phyloP scores from a whole-genome alignment of 2,329 filamentous ascomycete species.

The Rachicladosporium sp. region DNA sequence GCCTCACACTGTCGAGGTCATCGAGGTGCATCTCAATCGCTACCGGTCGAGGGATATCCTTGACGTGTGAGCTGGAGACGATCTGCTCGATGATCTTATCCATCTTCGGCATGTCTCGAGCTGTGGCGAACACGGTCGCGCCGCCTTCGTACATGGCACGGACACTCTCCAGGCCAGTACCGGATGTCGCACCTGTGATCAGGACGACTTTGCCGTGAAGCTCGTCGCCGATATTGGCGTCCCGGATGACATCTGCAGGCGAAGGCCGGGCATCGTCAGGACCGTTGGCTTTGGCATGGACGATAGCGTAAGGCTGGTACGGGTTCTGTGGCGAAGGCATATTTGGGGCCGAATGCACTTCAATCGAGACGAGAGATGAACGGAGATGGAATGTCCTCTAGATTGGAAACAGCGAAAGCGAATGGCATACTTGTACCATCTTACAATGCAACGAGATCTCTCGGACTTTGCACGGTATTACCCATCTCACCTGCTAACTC shows the following conservation, averaged over 20 bases:
- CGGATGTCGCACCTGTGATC: constrained; percentile 33
- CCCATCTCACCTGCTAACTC: too few relatives aligned
- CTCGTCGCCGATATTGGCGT: constrained; percentile 19
- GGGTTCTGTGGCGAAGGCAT: constrained; percentile 4
- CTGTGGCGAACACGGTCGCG: constrained; percentile 33
- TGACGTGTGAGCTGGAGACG: constrained; percentile 12
- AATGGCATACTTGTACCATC: too few relatives aligned
- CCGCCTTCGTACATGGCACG: constrained; percentile 34
- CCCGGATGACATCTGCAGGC: constrained; percentile 14
- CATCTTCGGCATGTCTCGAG: constrained; percentile 31
- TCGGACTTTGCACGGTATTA: too few relatives aligned
- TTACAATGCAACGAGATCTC: too few relatives aligned
- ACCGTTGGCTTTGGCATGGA: constrained; percentile 25
- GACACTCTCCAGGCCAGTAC: constrained; percentile 33
- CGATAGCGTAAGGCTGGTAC: constrained; percentile 11
- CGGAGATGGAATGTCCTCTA: too few relatives aligned
- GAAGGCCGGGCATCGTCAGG: constrained; percentile 15
- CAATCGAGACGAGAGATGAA: too few relatives aligned
- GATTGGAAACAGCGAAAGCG: too few relatives aligned
- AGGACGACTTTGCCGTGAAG: constrained; percentile 27
- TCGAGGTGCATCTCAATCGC: constrained; percentile 21
- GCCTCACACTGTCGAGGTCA: constrained; percentile 22
- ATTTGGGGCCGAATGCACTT: too few relatives aligned
- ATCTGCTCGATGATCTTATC: constrained; percentile 19
- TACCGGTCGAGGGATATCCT: constrained; percentile 12